Base-by-base conservation (phyloP, 768 basidiomycete species). In the Daedalea quercina region DNA sequence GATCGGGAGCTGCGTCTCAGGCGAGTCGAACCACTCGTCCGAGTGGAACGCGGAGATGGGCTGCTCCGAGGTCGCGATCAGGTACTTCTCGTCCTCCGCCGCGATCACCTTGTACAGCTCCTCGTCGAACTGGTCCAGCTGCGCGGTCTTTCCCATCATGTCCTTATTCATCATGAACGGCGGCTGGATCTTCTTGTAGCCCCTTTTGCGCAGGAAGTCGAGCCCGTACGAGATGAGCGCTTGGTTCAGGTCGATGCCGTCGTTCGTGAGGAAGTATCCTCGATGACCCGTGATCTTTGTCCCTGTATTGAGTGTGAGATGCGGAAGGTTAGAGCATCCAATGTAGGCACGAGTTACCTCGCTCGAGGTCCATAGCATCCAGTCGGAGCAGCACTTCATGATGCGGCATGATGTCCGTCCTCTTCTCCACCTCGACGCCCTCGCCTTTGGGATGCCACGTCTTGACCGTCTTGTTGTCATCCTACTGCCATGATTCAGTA, bases 151-250 rank as follows among this genome's bases (percentile, higher is more conserved):
- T 53, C 81, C 83, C 96, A 99, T 99, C 62, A 89, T 79, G 22
- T 94, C 90, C 69, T 93, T 94, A 76, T 92, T 93, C 87, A 99
- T 97, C 77, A 99, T 86, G 76, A 96, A 99, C 0, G 96, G 96
- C 2, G 94, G 90, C 67, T 94, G 92, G 47, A 98, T 81, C 72
- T 95, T 97, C 73, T 85, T 95, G 80, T 90, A 97, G 0, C 80
- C 84, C 25, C 76, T 78, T 50, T 77, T 79, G 33, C 92, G 79
- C 50, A 99, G 75, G 69, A 94, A 99, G 65, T 98, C 90, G 58
- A 99, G 84, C 3, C 92, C 94, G 63, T 98, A 97, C 46, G 85
- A 80, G 69, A 98, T 89, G 45, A 99, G 76, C 0, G 96, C 96
- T 68, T 94, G 96, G 68, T 98, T 99, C 41, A 99, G 81, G 71